Evolutionary conservation across 257 asterid genomes (phyloP).

Genomic region (Phtheirospermum japonicum): DNA sequence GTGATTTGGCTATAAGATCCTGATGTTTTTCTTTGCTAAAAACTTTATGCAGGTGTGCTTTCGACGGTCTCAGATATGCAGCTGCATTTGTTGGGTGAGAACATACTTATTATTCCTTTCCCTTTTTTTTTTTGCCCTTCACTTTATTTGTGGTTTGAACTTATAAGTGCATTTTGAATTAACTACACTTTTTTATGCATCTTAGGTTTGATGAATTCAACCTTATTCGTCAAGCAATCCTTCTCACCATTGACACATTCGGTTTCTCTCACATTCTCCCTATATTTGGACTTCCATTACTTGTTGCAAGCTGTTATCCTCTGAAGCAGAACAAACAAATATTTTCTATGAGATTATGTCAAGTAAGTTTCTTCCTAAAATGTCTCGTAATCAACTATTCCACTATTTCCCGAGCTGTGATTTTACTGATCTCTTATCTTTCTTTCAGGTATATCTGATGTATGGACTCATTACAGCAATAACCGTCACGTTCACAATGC

Average conservation of each 20-base stretch:
- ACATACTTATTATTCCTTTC: neutral
- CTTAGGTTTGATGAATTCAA: slow-evolving; percentile 89
- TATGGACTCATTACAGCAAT: slow-evolving; percentile 63
- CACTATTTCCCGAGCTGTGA: neutral
- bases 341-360: slow-evolving; percentile 52
- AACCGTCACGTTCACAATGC: slow-evolving; percentile 64
- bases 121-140: neutral
- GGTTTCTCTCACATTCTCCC: slow-evolving; percentile 91
- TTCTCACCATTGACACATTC: slow-evolving; percentile 79
- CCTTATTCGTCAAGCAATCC: slow-evolving; percentile 81
- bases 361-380: slow-evolving; percentile 38
- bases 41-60: slow-evolving; percentile 72
- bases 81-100: slow-evolving; percentile 93
- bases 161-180: slow-evolving; percentile 19
- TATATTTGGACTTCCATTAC: slow-evolving; percentile 73
- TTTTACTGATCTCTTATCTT: slow-evolving; percentile 14
- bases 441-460: slow-evolving; percentile 72
- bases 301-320: slow-evolving; percentile 44
- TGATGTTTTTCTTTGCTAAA: slow-evolving; percentile 25
- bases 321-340: slow-evolving; percentile 36
- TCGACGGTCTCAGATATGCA: slow-evolving; percentile 96
- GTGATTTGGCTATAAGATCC: neutral
- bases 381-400: slow-evolving; percentile 5
- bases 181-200: neutral
- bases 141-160: neutral